Percentiles rank a stretch among this genome's conserved stretches.
phyloP scores from a whole-genome alignment of 176 grass and related monocot genomes.

The Areca catechu region DNA sequence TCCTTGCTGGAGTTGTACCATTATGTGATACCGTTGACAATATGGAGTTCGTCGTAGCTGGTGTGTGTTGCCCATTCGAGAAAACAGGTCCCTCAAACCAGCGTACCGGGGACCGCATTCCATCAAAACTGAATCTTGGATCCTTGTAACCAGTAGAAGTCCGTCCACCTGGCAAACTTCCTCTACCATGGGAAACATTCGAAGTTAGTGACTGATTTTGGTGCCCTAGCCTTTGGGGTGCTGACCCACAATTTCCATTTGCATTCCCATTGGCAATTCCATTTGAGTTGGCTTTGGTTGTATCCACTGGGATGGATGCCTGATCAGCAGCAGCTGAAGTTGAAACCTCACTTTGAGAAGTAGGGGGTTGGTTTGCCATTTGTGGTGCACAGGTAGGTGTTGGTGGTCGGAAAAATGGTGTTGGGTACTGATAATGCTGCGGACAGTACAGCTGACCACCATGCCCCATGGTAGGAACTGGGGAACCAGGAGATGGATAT shows the following conservation, averaged over 20 bases:
- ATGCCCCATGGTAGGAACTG: conserved; percentile 58
- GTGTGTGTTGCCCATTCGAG: conserved; percentile 55
- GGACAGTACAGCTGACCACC: conserved; percentile 60
- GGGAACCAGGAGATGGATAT: conserved; percentile 69
- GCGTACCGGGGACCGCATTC: conserved; percentile 42
- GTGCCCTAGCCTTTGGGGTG: conserved; percentile 40
- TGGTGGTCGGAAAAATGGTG: conserved; percentile 54
- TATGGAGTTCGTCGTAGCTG: conserved; percentile 37
- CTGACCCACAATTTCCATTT: conserved; percentile 28
- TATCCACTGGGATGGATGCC: conserved; percentile 27
- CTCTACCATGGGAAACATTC: conserved; percentile 45
- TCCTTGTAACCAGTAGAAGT: conserved; percentile 39
- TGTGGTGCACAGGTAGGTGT: conserved; percentile 38
- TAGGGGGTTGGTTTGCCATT: conserved; percentile 24
- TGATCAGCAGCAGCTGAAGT: conserved; percentile 40
- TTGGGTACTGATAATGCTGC: conserved; percentile 75
- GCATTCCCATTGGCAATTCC: conserved; percentile 37
- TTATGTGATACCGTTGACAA: conserved; percentile 41
- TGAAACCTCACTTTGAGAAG: conserved; percentile 41
- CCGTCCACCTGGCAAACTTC: conserved; percentile 37
- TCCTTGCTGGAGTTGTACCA: conserved; percentile 37
- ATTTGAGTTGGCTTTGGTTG: conserved; percentile 28
- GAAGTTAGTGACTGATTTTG: conserved; percentile 35
- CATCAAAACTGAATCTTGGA: conserved; percentile 32
- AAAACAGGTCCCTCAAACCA: conserved; percentile 64